phyloP scores from a whole-genome alignment of 176 grass and related monocot genomes.

The Triticum dicoccoides region DNA sequence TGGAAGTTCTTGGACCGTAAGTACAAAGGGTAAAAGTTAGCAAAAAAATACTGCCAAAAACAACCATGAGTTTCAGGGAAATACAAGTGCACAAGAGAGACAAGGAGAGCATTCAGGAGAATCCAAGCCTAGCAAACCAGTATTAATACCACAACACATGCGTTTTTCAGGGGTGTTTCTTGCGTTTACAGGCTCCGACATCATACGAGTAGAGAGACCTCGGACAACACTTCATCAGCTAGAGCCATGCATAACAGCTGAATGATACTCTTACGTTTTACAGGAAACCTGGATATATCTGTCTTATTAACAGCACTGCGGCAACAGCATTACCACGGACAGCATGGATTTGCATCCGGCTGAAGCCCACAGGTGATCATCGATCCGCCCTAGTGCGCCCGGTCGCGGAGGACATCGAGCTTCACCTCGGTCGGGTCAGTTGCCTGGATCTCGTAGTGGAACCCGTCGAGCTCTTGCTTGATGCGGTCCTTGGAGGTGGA shows the following conservation, averaged over 20 bases:
- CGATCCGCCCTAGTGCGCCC: conserved; percentile 56
- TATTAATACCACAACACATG: conserved; percentile 41
- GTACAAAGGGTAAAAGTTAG: not conserved
- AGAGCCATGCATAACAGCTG: conserved; percentile 27
- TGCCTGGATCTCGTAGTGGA: conserved; percentile 98
- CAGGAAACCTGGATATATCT: conserved; percentile 39
- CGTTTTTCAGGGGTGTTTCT: conserved; percentile 19
- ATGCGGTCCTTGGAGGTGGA: conserved; percentile 91
- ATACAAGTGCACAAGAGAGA: not conserved
- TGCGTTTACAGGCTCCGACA: conserved; percentile 40
- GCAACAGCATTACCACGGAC: conserved; percentile 3
- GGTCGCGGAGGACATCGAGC: conserved; percentile 66
- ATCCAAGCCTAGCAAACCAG: conserved; percentile 18
- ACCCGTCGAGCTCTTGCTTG: conserved; percentile 87
- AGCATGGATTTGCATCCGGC: conserved; percentile 25
- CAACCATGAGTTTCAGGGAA: not conserved
- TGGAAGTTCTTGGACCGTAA: not conserved
- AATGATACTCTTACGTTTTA: conserved; percentile 32
- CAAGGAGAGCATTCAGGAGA: not conserved
- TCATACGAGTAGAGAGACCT: conserved; percentile 14
- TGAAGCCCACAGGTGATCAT: not conserved
- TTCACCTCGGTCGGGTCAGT: conserved; percentile 88
- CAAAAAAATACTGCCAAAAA: not conserved
- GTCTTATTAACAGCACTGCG: conserved; percentile 47
- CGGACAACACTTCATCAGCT: conserved; percentile 26